Conservation (phyloP, 1,284 basidiomycete genomes). For the Puccinia sorghi region DNA sequence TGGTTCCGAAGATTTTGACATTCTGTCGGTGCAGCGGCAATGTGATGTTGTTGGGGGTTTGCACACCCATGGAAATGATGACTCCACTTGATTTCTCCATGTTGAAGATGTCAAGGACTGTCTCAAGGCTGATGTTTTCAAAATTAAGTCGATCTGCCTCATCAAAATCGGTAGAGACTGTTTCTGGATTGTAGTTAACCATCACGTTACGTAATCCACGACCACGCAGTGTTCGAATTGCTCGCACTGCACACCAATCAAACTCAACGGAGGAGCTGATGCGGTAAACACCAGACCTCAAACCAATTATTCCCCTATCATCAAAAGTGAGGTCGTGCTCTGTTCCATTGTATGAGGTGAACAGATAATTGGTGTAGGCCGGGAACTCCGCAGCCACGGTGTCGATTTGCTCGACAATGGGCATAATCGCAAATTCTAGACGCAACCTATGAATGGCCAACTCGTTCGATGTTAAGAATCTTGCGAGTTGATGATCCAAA, state of each 20-base stretch:
- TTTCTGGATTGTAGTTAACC: constrained; percentile 99
- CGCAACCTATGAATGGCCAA: constrained; percentile 82
- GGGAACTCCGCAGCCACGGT: too few species aligned
- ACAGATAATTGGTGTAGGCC: constrained; percentile 97
- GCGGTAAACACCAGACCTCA: constrained; percentile 96
- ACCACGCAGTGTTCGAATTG: constrained; percentile 90
- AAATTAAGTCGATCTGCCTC: constrained; percentile 98
- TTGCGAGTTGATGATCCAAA: constrained; percentile 86
- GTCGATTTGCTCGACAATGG: constrained; percentile 98
- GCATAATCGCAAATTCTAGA: constrained; percentile 77
- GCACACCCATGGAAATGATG: constrained; percentile 96
- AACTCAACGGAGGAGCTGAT: constrained; percentile 99
- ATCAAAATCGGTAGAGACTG: constrained; percentile 97
- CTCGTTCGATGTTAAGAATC: constrained; percentile 78
- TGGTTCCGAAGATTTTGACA: constrained; percentile 95
- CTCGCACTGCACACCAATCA: constrained; percentile 98
- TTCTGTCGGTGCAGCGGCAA: constrained; percentile 90
- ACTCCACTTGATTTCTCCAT: constrained; percentile 83
- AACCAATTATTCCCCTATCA: constrained; percentile 92
- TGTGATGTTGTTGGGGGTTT: constrained; percentile 98
- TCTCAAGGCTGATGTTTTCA: constrained; percentile 95
- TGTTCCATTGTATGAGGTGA: constrained; percentile 93
- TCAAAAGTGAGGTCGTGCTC: constrained; percentile 87
- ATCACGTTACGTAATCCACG: constrained; percentile 95
- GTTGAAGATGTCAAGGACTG: constrained; percentile 96